phyloP scores from a whole-genome alignment of 495 filamentous ascomycete genomes.

The Talaromyces liani region DNA sequence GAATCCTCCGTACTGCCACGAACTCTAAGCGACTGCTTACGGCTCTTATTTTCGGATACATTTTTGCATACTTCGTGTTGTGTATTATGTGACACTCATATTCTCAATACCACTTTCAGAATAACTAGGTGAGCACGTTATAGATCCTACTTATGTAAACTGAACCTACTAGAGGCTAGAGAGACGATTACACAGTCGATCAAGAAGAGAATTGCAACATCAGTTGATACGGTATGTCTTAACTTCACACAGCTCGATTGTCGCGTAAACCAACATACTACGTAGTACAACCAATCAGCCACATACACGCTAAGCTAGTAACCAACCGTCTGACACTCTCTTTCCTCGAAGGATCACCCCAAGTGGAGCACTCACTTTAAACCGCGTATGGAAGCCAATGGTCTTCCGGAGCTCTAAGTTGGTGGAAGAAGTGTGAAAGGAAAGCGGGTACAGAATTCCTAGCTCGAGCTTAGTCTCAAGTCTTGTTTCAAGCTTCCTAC shows the following conservation, averaged over 20 bases:
- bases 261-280: neutral
- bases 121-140: neutral
- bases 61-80: neutral
- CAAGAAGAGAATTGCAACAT: neutral
- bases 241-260: neutral
- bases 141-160: neutral
- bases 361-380: neutral
- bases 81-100: too few species aligned
- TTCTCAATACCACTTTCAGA: neutral
- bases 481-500: neutral
- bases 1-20: neutral
- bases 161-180: neutral
- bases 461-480: neutral
- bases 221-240: neutral
- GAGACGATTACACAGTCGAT: neutral
- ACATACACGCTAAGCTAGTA: neutral
- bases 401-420: neutral
- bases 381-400: neutral
- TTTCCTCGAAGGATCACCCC: neutral
- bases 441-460: neutral
- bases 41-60: neutral
- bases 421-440: neutral
- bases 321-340: neutral
- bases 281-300: neutral
- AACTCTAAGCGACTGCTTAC: neutral